Conservation (phyloP, 257 asterid genomes). For the Avicennia marina region DNA sequence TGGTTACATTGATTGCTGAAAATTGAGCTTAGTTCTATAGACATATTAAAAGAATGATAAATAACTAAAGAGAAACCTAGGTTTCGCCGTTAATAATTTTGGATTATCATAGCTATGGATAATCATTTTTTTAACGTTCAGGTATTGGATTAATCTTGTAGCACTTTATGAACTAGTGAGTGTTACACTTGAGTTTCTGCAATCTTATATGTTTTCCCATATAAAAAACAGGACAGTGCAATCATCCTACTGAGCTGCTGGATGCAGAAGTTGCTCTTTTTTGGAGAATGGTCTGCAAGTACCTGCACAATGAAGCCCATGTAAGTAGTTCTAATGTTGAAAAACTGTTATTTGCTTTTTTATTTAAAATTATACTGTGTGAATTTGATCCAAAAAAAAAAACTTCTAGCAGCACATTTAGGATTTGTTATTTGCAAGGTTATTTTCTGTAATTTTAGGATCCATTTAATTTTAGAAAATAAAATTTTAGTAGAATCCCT, state of each 20-base stretch:
- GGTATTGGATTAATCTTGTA: no score
- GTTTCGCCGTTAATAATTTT: background rate
- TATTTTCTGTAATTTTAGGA: background rate
- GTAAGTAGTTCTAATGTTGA: constrained; percentile 38
- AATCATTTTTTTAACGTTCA: no score
- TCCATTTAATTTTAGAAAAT: background rate
- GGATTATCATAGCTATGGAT: background rate
- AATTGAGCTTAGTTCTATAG: background rate
- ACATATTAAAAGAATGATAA: background rate
- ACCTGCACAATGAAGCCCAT: constrained; percentile 72
- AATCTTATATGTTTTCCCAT: constrained; percentile 8
- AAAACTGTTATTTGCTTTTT: constrained; percentile 9
- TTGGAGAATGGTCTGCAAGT: constrained; percentile 83
- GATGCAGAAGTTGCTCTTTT: constrained; percentile 86
- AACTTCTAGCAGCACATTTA: background rate
- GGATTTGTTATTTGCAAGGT: constrained; percentile 5
- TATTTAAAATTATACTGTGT: background rate
- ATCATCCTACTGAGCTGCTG: constrained; percentile 51
- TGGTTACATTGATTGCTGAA: background rate
- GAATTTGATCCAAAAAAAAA: background rate
- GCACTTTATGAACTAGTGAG: background rate
- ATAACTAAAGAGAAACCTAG: background rate
- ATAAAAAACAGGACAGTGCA: constrained; percentile 39
- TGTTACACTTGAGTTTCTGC: background rate
- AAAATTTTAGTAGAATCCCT: no score